A percentile compares a stretch with the other conserved stretches of the same genome.
These are phyloP conservation scores for Alisma plantagoaquatica DNA, from an alignment of 106 monocot species.

Conservation along the genomic window DNA sequence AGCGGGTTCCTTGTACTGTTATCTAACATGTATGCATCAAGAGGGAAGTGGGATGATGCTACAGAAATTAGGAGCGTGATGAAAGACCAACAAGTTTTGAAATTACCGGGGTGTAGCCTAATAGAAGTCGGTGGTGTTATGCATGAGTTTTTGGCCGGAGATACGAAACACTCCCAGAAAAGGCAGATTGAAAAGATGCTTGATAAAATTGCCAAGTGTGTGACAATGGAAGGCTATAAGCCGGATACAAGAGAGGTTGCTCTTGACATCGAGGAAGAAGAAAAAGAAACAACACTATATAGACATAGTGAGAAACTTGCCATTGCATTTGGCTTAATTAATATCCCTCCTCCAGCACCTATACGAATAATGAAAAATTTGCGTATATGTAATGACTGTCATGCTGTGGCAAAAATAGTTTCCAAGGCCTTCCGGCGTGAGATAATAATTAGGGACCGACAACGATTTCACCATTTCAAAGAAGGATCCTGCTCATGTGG, in stretches of 20 bases:
- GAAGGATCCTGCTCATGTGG: slow-evolving; percentile 10
- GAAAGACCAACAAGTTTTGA: slow-evolving; percentile 23
- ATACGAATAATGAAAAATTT: slow-evolving; percentile 16
- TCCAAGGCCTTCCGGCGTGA: slow-evolving; percentile 1
- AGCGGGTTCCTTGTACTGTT: slow-evolving; percentile 23
- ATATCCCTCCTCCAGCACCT: not conserved
- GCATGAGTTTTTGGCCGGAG: slow-evolving; percentile 23
- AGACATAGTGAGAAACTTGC: slow-evolving; percentile 22
- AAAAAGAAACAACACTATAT: slow-evolving; percentile 8
- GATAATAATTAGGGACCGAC: slow-evolving; percentile 19
- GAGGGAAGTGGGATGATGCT: slow-evolving; percentile 24
- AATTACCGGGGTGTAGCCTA: slow-evolving; percentile 29
- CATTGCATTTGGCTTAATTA: slow-evolving; percentile 15
- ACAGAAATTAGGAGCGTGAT: slow-evolving; percentile 17
- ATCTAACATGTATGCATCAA: slow-evolving; percentile 32
- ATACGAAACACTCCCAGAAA: slow-evolving; percentile 7
- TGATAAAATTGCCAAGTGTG: slow-evolving; percentile 12
- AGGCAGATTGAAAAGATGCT: slow-evolving; percentile 10
- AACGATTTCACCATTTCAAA: slow-evolving; percentile 12
- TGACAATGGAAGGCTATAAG: slow-evolving; percentile 9
- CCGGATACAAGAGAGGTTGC: slow-evolving; percentile 8
- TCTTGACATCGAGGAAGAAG: slow-evolving; percentile 9
- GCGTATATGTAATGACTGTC: slow-evolving; percentile 16
- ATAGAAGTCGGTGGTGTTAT: slow-evolving; percentile 20
- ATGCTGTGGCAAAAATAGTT: slow-evolving; percentile 8